A percentile compares a stretch with the other conserved stretches of the same genome.
phyloP scores from a whole-genome alignment of 352 stramenopile genomes.

The Phytophthora palmivora region DNA sequence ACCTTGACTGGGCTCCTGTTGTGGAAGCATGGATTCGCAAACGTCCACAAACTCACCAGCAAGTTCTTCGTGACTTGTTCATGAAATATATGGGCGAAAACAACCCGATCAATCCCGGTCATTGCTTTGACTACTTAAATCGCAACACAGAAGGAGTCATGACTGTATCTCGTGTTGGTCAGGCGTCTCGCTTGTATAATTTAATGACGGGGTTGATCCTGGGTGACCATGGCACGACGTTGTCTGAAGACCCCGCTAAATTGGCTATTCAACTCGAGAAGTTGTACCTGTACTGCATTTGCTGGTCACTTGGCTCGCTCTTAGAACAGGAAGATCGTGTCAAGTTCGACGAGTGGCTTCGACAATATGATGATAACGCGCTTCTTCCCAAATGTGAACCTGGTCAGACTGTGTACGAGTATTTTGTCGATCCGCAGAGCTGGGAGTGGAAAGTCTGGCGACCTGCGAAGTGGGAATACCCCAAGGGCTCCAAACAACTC shows the following conservation, averaged over 20 bases:
- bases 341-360: conserved; percentile 97
- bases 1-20: conserved; percentile 97
- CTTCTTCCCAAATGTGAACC: conserved; percentile 93
- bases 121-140: conserved; percentile 96
- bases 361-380: conserved; percentile 91
- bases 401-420: conserved; percentile 93
- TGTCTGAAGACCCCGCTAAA: conserved; percentile 75
- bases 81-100: conserved; percentile 97
- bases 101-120: conserved; percentile 92
- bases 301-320: conserved; percentile 96
- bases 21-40: conserved; percentile 97
- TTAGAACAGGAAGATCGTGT: conserved; percentile 96
- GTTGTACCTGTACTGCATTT: conserved; percentile 96
- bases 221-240: conserved; percentile 69
- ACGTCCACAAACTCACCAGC: conserved; percentile 85
- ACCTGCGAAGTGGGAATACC: conserved; percentile 96
- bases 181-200: conserved; percentile 83
- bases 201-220: conserved; percentile 93
- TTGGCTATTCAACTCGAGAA: conserved; percentile 92
- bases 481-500: conserved; percentile 91
- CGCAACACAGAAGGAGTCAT: conserved; percentile 95
- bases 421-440: conserved; percentile 91
- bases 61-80: conserved; percentile 92
- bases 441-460: conserved; percentile 97
- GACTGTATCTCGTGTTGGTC: conserved; percentile 92